A percentile compares a stretch with the other conserved stretches of the same genome.
Conservation (phyloP, 768 basidiomycete species). For the Macrolepiota albuminosa region DNA sequence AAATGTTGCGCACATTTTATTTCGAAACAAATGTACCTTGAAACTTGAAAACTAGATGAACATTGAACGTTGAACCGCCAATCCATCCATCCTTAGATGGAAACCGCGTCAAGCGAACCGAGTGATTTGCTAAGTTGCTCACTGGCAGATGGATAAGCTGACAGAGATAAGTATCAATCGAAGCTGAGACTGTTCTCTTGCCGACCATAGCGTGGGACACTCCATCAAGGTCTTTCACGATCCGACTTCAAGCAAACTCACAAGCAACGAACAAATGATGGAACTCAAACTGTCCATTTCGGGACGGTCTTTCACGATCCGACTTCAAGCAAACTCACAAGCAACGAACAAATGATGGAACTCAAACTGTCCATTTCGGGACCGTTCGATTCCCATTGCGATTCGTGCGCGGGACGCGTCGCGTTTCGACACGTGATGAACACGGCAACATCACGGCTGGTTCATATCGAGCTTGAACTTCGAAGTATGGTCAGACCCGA, state of each 20-base stretch:
- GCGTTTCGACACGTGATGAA: slow-evolving; percentile 16
- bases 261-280: not conserved
- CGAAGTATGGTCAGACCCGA: slow-evolving; percentile 14
- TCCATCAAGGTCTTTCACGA: not conserved
- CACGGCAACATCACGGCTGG: slow-evolving; percentile 13
- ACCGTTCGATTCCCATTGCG: not conserved
- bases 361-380: slow-evolving; percentile 1
- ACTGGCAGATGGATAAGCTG: not conserved
- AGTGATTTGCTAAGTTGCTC: not conserved
- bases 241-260: not conserved
- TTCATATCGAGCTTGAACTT: slow-evolving; percentile 11
- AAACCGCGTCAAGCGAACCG: not conserved
- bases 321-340: too few relatives aligned
- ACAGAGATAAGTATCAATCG: not conserved
- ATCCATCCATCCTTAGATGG: not conserved
- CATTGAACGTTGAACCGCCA: too few relatives aligned
- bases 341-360: not conserved
- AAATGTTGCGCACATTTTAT: not conserved
- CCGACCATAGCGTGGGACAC: not conserved
- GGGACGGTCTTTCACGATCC: too few relatives aligned
- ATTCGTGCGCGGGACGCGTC: slow-evolving; percentile 3
- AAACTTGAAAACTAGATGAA: not conserved
- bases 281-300: not conserved
- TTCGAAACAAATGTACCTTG: not conserved
- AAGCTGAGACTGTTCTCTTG: not conserved